A percentile compares a stretch with the other conserved stretches of the same genome.
Evolutionary conservation across 768 basidiomycete genomes (phyloP).

Genomic region (Multifurca ochricompacta): DNA sequence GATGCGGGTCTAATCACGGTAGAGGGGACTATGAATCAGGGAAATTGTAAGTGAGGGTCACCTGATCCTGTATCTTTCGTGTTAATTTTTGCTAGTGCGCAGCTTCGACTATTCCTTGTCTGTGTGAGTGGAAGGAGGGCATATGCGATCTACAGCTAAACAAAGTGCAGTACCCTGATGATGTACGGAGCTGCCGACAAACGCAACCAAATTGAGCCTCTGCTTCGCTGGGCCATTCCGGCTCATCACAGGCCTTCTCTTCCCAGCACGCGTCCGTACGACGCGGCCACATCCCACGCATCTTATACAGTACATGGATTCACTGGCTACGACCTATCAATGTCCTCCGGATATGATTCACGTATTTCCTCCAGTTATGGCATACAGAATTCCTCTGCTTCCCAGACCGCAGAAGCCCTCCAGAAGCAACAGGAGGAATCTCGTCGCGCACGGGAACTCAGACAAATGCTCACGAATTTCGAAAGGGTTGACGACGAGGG

Average conservation of each 20-base stretch:
- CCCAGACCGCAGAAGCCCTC: conserved; percentile 28
- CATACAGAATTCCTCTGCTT: background rate
- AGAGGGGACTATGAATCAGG: conserved; percentile 64
- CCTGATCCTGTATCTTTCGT: background rate
- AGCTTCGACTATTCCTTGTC: conserved; percentile 47
- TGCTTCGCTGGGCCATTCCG: conserved; percentile 69
- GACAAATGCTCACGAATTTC: conserved; percentile 51
- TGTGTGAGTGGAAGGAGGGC: conserved; percentile 39
- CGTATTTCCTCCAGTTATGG: background rate
- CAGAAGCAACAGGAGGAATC: conserved; percentile 45
- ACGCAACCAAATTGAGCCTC: conserved; percentile 52
- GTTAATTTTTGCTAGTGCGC: conserved; percentile 28
- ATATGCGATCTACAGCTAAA: background rate
- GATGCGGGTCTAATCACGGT: conserved; percentile 56
- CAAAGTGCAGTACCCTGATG: conserved; percentile 45
- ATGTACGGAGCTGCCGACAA: conserved; percentile 64
- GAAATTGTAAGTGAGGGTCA: conserved; percentile 44
- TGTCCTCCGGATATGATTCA: background rate
- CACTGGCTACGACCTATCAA: background rate
- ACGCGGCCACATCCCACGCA: background rate
- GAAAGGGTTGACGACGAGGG: conserved; percentile 76
- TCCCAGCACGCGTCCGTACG: background rate
- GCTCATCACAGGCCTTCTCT: conserved; percentile 47
- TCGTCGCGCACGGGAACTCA: conserved; percentile 59
- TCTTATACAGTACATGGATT: background rate